Evolutionary conservation across 352 stramenopile species (phyloP).

Genomic region (Phytophthora meadii): DNA sequence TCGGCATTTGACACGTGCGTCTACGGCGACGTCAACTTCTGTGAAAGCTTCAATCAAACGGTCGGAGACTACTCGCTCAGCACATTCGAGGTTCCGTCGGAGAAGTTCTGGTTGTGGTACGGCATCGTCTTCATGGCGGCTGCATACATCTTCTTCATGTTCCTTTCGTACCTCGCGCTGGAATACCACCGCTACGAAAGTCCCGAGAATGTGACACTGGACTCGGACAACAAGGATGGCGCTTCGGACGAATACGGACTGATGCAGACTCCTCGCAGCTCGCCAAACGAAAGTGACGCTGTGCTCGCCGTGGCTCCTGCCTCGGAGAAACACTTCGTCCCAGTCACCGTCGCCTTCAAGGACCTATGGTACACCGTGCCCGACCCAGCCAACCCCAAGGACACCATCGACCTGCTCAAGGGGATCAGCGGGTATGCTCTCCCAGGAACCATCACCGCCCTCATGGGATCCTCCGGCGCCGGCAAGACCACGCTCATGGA

Average conservation of each 20-base stretch:
- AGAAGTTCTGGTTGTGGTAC: conserved; percentile 26
- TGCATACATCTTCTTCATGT: conserved; percentile 17
- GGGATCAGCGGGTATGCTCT: no score
- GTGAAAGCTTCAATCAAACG: conserved; percentile 1
- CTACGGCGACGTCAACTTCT: conserved; percentile 9
- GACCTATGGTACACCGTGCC: no score
- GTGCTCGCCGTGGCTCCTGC: neutral
- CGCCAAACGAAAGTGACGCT: neutral
- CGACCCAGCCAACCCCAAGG: no score
- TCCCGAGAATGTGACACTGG: conserved; percentile 10
- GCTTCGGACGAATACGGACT: conserved; percentile 2
- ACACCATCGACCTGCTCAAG: no score
- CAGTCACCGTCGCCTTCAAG: no score
- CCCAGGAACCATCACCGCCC: no score
- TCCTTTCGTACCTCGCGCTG: conserved; percentile 13
- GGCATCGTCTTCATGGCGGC: conserved; percentile 11
- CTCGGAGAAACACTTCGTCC: neutral
- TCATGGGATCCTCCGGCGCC: no score
- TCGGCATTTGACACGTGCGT: conserved; percentile 10
- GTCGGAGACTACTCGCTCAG: conserved; percentile 13
- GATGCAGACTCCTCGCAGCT: conserved; percentile 1
- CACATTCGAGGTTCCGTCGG: conserved; percentile 15
- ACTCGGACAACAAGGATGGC: conserved; percentile 2
- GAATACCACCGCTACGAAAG: conserved; percentile 12
- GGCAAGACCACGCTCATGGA: no score